These are phyloP conservation scores for Sphaerosporella brunnea DNA, from an alignment of 495 filamentous ascomycete genomes.

Conservation along the genomic window DNA sequence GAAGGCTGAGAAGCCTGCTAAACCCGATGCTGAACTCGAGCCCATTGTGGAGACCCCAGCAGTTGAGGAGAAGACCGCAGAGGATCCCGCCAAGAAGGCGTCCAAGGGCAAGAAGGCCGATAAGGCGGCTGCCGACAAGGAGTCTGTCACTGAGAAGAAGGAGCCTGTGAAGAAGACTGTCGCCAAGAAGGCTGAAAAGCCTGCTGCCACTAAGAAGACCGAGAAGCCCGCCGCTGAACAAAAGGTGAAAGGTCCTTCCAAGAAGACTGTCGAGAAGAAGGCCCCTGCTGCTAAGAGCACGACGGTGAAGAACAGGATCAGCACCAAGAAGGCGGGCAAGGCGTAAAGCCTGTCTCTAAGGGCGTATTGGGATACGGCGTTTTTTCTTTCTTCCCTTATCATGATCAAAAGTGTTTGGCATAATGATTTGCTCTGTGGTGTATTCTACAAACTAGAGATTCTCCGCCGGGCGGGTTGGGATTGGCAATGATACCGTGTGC, in stretches of 20 bases:
- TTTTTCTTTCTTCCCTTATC: too few relatives aligned
- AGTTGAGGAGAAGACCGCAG: neutral
- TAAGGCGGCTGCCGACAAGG: constrained; percentile 5
- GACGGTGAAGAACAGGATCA: constrained; percentile 18
- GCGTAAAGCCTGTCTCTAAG: too few relatives aligned
- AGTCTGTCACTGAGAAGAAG: constrained; percentile 5
- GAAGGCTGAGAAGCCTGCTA: constrained; percentile 14
- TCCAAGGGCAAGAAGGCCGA: constrained; percentile 9
- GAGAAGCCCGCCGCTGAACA: constrained; percentile 9
- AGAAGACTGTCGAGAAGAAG: constrained; percentile 13
- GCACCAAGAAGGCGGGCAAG: constrained; percentile 9
- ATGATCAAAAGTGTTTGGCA: too few relatives aligned
- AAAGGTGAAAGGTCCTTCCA: neutral
- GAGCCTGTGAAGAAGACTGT: constrained; percentile 3
- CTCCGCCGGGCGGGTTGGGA: too few relatives aligned
- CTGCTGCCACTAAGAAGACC: neutral
- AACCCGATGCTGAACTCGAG: constrained; percentile 8
- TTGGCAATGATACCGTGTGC: too few relatives aligned
- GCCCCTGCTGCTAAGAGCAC: constrained; percentile 14
- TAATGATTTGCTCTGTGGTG: too few relatives aligned
- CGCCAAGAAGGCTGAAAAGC: constrained; percentile 8
- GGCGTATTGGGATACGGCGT: too few relatives aligned
- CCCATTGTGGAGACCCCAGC: neutral
- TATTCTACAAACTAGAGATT: too few relatives aligned
- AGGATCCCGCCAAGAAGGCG: neutral